Evolutionary conservation across 2,329 filamentous ascomycete species (phyloP).

Genomic region (Clonostachys rhizophaga): DNA sequence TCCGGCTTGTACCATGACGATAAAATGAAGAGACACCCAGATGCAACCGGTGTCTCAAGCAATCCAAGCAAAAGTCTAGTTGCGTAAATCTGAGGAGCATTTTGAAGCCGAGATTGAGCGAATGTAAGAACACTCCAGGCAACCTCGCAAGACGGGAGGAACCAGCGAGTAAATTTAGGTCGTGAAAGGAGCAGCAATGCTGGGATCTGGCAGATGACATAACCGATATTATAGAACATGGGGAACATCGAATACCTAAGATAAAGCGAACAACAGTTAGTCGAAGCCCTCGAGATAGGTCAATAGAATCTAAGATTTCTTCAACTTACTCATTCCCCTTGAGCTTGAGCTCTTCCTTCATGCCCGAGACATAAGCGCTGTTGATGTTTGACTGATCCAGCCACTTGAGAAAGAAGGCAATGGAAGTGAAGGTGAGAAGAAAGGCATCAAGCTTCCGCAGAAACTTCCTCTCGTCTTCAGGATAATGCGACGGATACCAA

Average conservation of each 20-base stretch:
- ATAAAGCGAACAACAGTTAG: no score
- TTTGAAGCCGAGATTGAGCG: slow-evolving; percentile 43
- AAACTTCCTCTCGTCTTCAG: slow-evolving; percentile 15
- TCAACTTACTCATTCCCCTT: slow-evolving; percentile 40
- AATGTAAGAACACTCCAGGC: slow-evolving; percentile 55
- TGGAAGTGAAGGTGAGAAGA: slow-evolving; percentile 25
- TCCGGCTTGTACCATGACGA: slow-evolving; percentile 48
- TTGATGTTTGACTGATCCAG: slow-evolving; percentile 39
- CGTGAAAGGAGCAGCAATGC: slow-evolving; percentile 43
- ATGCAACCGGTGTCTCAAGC: slow-evolving; percentile 43
- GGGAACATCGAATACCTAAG: slow-evolving; percentile 38
- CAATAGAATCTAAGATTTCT: no score
- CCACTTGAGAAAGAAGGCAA: slow-evolving; percentile 40
- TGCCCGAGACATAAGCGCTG: slow-evolving; percentile 50
- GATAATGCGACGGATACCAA: slow-evolving; percentile 24
- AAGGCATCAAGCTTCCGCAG: slow-evolving; percentile 18
- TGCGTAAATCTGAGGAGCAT: slow-evolving; percentile 42
- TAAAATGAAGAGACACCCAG: slow-evolving; percentile 41
- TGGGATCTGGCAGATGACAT: slow-evolving; percentile 44
- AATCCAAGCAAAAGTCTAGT: slow-evolving; percentile 50
- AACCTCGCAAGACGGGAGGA: slow-evolving; percentile 46
- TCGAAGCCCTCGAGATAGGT: no score
- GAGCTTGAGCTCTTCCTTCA: slow-evolving; percentile 46
- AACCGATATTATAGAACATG: slow-evolving; percentile 38
- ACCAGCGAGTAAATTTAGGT: slow-evolving; percentile 38